Percentiles rank a stretch among this genome's conserved stretches.
phyloP scores from a whole-genome alignment of 305 asterid genomes.

The Fraxinus dipetala region DNA sequence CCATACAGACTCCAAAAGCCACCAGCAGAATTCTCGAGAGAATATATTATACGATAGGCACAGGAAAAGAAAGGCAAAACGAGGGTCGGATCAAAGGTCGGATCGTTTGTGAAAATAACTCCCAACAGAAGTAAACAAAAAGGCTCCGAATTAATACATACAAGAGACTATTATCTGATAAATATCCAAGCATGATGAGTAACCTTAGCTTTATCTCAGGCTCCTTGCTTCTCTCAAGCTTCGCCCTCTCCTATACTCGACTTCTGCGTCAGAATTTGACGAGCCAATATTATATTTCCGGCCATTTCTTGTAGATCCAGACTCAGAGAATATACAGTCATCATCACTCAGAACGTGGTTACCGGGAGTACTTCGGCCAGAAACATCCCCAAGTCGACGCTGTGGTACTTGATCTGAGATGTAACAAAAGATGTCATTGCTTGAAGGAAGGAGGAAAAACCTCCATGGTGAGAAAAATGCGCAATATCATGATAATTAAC shows the following conservation, averaged over 20 bases:
- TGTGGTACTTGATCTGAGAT: slow-evolving; percentile 39
- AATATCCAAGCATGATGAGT: slow-evolving; percentile 36
- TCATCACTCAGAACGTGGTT: slow-evolving; percentile 47
- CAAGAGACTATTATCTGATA: slow-evolving; percentile 5
- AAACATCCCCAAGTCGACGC: slow-evolving; percentile 29
- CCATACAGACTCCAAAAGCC: slow-evolving; percentile 1
- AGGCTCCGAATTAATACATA: slow-evolving; percentile 23
- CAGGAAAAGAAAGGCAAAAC: neutral
- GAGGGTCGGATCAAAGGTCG: slow-evolving; percentile 29
- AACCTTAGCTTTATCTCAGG: slow-evolving; percentile 35
- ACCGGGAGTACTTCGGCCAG: slow-evolving; percentile 28
- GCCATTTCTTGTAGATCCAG: slow-evolving; percentile 42
- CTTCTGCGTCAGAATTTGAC: slow-evolving; percentile 70
- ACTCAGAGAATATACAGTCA: slow-evolving; percentile 46
- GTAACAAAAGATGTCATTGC: slow-evolving; percentile 11
- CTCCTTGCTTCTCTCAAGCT: slow-evolving; percentile 70
- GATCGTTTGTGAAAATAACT: slow-evolving; percentile 34
- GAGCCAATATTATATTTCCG: slow-evolving; percentile 51
- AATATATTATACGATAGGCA: neutral
- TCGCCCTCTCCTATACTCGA: slow-evolving; percentile 69
- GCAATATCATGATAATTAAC: neutral
- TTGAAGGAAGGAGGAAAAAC: neutral
- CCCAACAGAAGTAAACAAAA: slow-evolving; percentile 17
- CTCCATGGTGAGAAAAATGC: neutral
- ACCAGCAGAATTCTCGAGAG: neutral